Evolutionary conservation across 1,284 basidiomycete genomes (phyloP), one percentile per base, ranked within the genome.

Genomic region (Xanthoconium separans): DNA sequence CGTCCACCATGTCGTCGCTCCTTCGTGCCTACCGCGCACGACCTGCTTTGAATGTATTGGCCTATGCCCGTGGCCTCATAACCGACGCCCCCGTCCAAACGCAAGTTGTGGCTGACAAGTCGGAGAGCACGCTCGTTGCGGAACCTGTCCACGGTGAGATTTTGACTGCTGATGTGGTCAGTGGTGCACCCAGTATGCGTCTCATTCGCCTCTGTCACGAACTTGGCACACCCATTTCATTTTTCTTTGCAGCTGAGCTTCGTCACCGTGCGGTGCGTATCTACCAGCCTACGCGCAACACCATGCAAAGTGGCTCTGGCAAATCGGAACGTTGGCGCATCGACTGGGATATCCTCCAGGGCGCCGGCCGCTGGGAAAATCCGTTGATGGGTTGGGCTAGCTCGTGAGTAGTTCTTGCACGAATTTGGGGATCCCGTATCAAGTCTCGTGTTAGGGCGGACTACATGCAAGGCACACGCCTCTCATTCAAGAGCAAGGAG

Each of bases 361-460:
- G 95, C 42, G 87, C 83, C 33, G 95, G 91, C 13, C 82, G 96
- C 57, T 99, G 96, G 96, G 95, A 98, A 81, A 98, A 98, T 71
- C 93, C 94, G n/a, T 74, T 99, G 64, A 99, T 99, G 92, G 96
- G 96, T 53, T 99, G 86, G 83, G 95, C 95, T 1, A 91, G 87
- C 74, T 91, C 88, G 91, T 93, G 68, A 73, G 88, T 79, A 16
- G n/a, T 48, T 11, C 2, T 50, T 34, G 36, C 39, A 22, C 11
- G n/a, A 13, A 42, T 22, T 24, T 15, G 12, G 40, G 39, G 40
- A 16, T n/a, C 5, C 13, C 8, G 12, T 44, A 29, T 33, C 50
- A 16, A 55, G 43, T 5, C 27, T n/a, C 52, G 39, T 43, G 41
- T 63, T 45, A 95, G 93, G 53, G 96, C 93, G 57, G 96, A 99